These are phyloP conservation scores for Aschersonia sp. DNA, from an alignment of 2,329 filamentous ascomycete species.

Conservation along the genomic window DNA sequence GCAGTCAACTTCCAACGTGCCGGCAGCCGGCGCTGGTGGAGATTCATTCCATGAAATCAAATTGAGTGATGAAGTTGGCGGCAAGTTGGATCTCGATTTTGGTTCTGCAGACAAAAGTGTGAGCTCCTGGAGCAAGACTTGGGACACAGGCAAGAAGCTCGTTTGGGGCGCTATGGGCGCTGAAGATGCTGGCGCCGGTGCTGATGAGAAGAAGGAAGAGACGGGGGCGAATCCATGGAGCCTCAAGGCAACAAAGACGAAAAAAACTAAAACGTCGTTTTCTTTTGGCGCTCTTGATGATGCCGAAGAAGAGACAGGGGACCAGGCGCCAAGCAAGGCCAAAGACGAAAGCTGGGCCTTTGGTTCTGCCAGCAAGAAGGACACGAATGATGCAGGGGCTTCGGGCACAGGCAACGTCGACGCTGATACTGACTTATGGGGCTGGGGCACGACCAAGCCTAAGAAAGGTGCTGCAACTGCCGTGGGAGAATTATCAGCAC, in stretches of 20 bases:
- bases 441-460: constrained; percentile 14
- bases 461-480: constrained; percentile 7
- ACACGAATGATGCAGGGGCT: constrained; percentile 21
- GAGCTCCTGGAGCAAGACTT: constrained; percentile 45
- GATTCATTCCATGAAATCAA: constrained; percentile 51
- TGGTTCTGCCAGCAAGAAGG: constrained; percentile 21
- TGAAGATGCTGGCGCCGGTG: constrained; percentile 12
- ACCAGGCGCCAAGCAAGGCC: constrained; percentile 16
- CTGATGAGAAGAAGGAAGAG: constrained; percentile 25
- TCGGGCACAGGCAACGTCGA: constrained; percentile 21
- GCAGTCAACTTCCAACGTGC: constrained; percentile 13
- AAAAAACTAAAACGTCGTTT: constrained; percentile 29
- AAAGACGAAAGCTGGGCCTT: constrained; percentile 18
- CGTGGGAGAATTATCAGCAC: constrained; percentile 1
- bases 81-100: constrained; percentile 41
- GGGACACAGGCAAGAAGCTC: constrained; percentile 34
- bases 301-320: constrained; percentile 13
- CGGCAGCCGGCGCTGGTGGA: constrained; percentile 28
- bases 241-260: constrained; percentile 29
- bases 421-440: neutral
- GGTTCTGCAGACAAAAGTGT: constrained; percentile 33
- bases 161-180: constrained; percentile 20
- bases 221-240: constrained; percentile 35
- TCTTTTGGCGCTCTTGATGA: constrained; percentile 32
- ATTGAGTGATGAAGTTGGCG: constrained; percentile 41